Conservation (phyloP, 345 rosid genomes). For the Hypericum perforatum region DNA sequence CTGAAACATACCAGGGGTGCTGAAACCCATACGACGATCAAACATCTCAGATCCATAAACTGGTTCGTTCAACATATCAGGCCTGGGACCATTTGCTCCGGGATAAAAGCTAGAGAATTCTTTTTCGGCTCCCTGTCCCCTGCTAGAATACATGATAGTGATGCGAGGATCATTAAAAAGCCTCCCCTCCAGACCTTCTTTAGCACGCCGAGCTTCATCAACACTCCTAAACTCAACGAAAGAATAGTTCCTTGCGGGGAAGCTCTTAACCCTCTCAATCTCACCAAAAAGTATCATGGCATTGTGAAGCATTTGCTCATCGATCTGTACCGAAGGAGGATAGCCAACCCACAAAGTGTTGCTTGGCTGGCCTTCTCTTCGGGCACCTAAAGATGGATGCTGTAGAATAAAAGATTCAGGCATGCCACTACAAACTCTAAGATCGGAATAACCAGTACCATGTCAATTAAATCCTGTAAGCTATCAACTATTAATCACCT, state of each 20-base stretch:
- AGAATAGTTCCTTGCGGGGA: constrained; percentile 69
- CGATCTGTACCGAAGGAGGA: constrained; percentile 84
- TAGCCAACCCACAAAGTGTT: constrained; percentile 85
- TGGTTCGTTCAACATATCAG: constrained; percentile 48
- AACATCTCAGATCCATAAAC: constrained; percentile 30
- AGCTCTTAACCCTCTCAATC: constrained; percentile 80
- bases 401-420: constrained; percentile 15
- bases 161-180: constrained; percentile 86
- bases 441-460: too few relatives aligned
- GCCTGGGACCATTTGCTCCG: constrained; percentile 46
- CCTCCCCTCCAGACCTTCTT: constrained; percentile 90
- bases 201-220: constrained; percentile 92
- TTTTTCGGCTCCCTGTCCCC: constrained; percentile 55
- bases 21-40: constrained; percentile 30
- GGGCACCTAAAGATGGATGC: constrained; percentile 38
- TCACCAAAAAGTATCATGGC: constrained; percentile 97
- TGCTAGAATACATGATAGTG: constrained; percentile 69
- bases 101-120: constrained; percentile 40
- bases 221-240: constrained; percentile 93
- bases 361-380: constrained; percentile 66
- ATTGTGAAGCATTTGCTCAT: constrained; percentile 94
- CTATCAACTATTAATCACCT: constrained; percentile 28
- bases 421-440: too few relatives aligned
- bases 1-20: constrained; percentile 22
- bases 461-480: too few relatives aligned